Percentiles rank a stretch among this genome's conserved stretches.
Evolutionary conservation across 495 filamentous ascomycete genomes (phyloP).

Genomic region (Xylaria telfairii): DNA sequence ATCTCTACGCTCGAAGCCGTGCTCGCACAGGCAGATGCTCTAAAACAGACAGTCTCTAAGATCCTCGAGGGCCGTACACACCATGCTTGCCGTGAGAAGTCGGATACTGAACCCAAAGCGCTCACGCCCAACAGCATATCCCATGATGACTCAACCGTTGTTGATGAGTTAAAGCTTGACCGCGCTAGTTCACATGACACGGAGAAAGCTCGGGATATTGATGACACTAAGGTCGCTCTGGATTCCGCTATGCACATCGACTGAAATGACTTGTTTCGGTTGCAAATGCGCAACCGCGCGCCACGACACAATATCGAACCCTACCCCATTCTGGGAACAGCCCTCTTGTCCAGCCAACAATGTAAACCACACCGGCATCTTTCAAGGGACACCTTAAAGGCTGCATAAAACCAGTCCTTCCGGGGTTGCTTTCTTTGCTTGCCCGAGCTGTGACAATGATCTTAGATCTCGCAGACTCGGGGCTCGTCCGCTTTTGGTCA

Average conservation of each 20-base stretch:
- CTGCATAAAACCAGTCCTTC: background rate
- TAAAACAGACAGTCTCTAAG: conserved; percentile 27
- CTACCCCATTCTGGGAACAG: background rate
- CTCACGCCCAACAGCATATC: conserved; percentile 24
- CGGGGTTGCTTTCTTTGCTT: background rate
- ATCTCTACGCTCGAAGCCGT: conserved; percentile 34
- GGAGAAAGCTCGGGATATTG: conserved; percentile 13
- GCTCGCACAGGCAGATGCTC: conserved; percentile 35
- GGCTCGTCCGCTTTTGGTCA: background rate
- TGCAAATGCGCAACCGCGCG: background rate
- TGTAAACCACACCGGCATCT: background rate
- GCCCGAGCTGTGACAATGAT: background rate
- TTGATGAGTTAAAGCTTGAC: conserved; percentile 28
- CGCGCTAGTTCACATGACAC: conserved; percentile 6
- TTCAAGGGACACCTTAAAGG: background rate
- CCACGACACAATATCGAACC: background rate
- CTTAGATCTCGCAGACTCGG: background rate
- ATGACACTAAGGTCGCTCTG: conserved; percentile 13
- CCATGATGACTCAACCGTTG: conserved; percentile 24
- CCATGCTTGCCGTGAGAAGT: conserved; percentile 8
- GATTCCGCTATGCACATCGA: conserved; percentile 39
- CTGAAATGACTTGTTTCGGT: conserved; percentile 21
- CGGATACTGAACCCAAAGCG: conserved; percentile 15
- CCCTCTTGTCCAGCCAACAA: background rate
- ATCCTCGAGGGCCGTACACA: conserved; percentile 27